Evolutionary conservation across 495 filamentous ascomycete genomes (phyloP), one percentile per base, ranked within the genome.

Genomic region (Acidiella bohemica): DNA sequence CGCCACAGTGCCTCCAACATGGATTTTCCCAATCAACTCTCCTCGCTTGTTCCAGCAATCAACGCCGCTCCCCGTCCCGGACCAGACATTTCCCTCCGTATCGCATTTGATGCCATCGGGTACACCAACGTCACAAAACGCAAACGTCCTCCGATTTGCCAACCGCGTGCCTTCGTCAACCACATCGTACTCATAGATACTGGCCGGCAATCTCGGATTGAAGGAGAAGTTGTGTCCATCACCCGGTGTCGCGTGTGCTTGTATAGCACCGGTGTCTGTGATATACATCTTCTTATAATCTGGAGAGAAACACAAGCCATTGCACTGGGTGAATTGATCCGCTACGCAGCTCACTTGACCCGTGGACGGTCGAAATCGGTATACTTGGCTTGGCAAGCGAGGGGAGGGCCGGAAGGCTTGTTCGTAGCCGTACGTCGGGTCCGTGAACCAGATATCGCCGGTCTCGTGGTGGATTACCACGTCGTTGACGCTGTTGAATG

Each of bases 341-440:
- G 70, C 70, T 19, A 75, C 61, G 25, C 63, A 67, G 8, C 61
- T 54, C 20, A 70, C 57, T 18, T 58, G 59, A 26, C 64, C 59
- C 0, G 62, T 72, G 1, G 41, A 26, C 1, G 69, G 68, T n/a
- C 66, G 59, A 52, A 66, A 73, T 4, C 70, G 64, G 42, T 73
- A 73, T 12, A 72, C 66, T 49, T 61, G 57, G 28, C 51, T 43
- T n/a, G 48, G 56, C 23, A 63, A 46, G 12, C 45, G 44, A 1
- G 59, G 58, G 3, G 42, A 25, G 13, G 57, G 56, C 12, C 59
- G 53, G 50, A 58, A 63, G 33, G 53, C 50, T 30, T 61, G 59
- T 18, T 49, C 48, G 27, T 55, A 61, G 19, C 41, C 41, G 26
- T 44, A 28, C 2, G 24, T 39, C 0, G 50, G 44, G 28, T 63